Base-by-base conservation (phyloP, 306 rosid species). In the Macrotyloma uniflorum region DNA sequence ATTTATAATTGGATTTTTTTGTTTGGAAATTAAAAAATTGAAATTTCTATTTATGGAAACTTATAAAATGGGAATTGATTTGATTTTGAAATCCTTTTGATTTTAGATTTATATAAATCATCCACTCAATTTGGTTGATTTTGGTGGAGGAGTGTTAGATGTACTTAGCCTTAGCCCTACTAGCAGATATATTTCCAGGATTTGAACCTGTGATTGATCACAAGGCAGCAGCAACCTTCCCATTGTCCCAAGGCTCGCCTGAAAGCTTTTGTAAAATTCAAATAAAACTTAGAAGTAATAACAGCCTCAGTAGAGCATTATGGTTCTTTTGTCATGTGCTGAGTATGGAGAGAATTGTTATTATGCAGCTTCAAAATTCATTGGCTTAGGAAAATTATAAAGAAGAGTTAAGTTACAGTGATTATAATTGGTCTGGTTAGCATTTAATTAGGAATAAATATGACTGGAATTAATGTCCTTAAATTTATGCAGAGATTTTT, bases 341-440 rank as follows among this genome's bases (percentile, higher is more conserved):
- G 23, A 80, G 53, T 16, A 20, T n/a, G 69, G 70, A 72, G 67
- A 65, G 26, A 30, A 66, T 80, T 65, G 75, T 80, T 58, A 67
- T 66, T n/a, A 9, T 73, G 74, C 51, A 45, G 32, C 42, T 53
- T 22, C 24, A 8, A 20, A 24, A 14, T 72, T 63, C 16, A 10
- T 16, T 40, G 51, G 72, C 51, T 18, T 50, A 26, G 35, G 73
- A 16, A 70, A 80, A 65, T 57, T 65, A 54, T 42, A 59, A 14
- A 30, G 51, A 55, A 53, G 59, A 51, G 26, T 73, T 80, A 42
- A 58, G n/a, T 26, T 58, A 26, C 26, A 14, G 19, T 59, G 20
- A 40, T 20, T 80, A 43, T 65, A 73, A 9, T 42, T 54, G 50
- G 12, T 66, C 7, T 35, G 70, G 49, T 24, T 68, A 67, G 22